Evolutionary conservation across 2,329 filamentous ascomycete species (phyloP).

Genomic region (Xylaria sp.): DNA sequence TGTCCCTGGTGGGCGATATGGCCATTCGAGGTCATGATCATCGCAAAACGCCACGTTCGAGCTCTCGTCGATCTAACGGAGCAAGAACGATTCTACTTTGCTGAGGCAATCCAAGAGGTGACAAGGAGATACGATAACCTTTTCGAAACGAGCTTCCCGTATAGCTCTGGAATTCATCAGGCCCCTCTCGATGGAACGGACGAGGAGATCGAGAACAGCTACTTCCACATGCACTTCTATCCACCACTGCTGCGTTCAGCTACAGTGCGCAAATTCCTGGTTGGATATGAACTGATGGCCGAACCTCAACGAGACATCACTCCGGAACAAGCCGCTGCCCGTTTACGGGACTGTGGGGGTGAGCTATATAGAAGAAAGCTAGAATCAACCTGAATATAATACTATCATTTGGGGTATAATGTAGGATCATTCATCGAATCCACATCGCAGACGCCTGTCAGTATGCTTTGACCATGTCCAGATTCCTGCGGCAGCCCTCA

Average conservation of each 20-base stretch:
- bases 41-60: slow-evolving; percentile 83
- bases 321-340: slow-evolving; percentile 87
- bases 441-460: not conserved
- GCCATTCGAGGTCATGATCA: slow-evolving; percentile 94
- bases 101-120: slow-evolving; percentile 85
- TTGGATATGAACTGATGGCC: slow-evolving; percentile 95
- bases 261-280: slow-evolving; percentile 93
- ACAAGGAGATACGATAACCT: slow-evolving; percentile 94
- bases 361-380: slow-evolving; percentile 80
- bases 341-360: slow-evolving; percentile 76
- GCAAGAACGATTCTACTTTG: slow-evolving; percentile 73
- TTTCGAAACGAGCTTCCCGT: slow-evolving; percentile 96
- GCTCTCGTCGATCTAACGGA: slow-evolving; percentile 81
- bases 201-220: slow-evolving; percentile 85
- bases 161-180: slow-evolving; percentile 96
- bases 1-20: slow-evolving; percentile 98
- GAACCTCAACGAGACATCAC: slow-evolving; percentile 99
- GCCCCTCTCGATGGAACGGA: slow-evolving; percentile 81
- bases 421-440: not conserved
- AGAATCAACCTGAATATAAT: slow-evolving; percentile 22
- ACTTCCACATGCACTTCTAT: slow-evolving; percentile 98
- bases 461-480: not conserved
- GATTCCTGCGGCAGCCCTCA: not conserved
- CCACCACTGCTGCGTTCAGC: slow-evolving; percentile 90
- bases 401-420: not conserved